Evolutionary conservation across 768 basidiomycete species (phyloP).

Genomic region (Pleurotus sapidus): DNA sequence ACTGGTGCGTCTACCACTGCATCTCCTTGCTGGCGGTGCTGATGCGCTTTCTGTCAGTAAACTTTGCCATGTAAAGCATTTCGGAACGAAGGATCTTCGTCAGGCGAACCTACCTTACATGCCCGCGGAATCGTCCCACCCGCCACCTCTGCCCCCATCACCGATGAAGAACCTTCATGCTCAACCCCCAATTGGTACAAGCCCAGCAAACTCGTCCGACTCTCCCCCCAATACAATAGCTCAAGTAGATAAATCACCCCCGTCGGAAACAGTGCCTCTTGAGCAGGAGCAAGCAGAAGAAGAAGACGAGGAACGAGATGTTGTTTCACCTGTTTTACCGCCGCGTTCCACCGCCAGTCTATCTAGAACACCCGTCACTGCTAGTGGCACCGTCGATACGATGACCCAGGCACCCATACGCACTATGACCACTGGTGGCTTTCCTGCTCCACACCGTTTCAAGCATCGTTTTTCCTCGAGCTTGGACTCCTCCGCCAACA

Average conservation of each 20-base stretch:
- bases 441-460: not conserved
- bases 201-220: conserved; percentile 16
- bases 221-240: conserved; percentile 14
- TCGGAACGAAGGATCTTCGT: conserved; percentile 73
- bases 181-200: conserved; percentile 21
- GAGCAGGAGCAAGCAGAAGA: conserved; percentile 7
- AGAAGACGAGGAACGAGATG: conserved; percentile 9
- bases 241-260: conserved; percentile 11
- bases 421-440: not conserved
- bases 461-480: conserved; percentile 7
- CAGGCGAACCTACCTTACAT: conserved; percentile 65
- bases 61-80: conserved; percentile 75
- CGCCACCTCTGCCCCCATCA: conserved; percentile 17
- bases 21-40: too few relatives aligned
- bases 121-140: conserved; percentile 27
- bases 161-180: conserved; percentile 15
- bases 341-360: not conserved
- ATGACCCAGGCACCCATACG: not conserved
- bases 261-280: not conserved
- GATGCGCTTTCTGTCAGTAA: conserved; percentile 47
- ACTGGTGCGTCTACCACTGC: conserved; percentile 35
- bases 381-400: not conserved
- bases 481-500: conserved; percentile 2
- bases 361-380: not conserved
- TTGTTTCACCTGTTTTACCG: not conserved